Conservation (phyloP, 768 basidiomycete species). For the Clathrus columnatus region DNA sequence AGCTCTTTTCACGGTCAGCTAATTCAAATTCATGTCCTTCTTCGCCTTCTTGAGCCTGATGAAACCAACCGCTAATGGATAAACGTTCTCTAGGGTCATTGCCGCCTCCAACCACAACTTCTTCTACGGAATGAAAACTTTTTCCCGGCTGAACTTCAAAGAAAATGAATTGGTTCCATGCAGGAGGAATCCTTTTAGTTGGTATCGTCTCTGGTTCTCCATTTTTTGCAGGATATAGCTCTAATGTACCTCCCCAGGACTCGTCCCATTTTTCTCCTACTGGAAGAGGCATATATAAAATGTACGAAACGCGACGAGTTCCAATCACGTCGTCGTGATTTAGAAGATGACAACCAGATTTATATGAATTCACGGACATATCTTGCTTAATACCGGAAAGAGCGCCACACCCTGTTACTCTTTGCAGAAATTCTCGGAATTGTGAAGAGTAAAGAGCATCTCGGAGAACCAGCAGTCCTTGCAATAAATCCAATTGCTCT, state of each 20-base stretch:
- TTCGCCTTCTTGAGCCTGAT: slow-evolving; percentile 84
- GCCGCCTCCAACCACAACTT: slow-evolving; percentile 74
- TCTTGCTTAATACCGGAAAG: slow-evolving; percentile 89
- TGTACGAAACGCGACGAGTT: slow-evolving; percentile 88
- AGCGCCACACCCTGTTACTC: slow-evolving; percentile 87
- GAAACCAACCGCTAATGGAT: slow-evolving; percentile 97
- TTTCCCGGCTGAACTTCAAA: slow-evolving; percentile 90
- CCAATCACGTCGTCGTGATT: slow-evolving; percentile 97
- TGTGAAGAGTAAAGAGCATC: slow-evolving; percentile 82
- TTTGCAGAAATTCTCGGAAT: slow-evolving; percentile 76
- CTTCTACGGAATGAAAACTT: slow-evolving; percentile 96
- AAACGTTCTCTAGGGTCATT: slow-evolving; percentile 66
- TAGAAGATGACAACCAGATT: slow-evolving; percentile 85
- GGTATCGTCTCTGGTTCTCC: slow-evolving; percentile 64
- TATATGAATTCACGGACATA: slow-evolving; percentile 91
- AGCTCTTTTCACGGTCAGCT: slow-evolving; percentile 53
- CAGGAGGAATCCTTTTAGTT: slow-evolving; percentile 59
- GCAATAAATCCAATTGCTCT: slow-evolving; percentile 69
- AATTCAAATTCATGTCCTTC: slow-evolving; percentile 65
- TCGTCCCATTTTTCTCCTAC: slow-evolving; percentile 69
- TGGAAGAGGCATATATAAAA: slow-evolving; percentile 89
- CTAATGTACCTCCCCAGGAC: slow-evolving; percentile 89
- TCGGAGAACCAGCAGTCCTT: slow-evolving; percentile 71
- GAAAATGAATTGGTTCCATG: slow-evolving; percentile 85
- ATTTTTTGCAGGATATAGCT: slow-evolving; percentile 74